These are phyloP conservation scores for Blastocystis sp. DNA, from an alignment of 352 stramenopile genomes.

Conservation along the genomic window DNA sequence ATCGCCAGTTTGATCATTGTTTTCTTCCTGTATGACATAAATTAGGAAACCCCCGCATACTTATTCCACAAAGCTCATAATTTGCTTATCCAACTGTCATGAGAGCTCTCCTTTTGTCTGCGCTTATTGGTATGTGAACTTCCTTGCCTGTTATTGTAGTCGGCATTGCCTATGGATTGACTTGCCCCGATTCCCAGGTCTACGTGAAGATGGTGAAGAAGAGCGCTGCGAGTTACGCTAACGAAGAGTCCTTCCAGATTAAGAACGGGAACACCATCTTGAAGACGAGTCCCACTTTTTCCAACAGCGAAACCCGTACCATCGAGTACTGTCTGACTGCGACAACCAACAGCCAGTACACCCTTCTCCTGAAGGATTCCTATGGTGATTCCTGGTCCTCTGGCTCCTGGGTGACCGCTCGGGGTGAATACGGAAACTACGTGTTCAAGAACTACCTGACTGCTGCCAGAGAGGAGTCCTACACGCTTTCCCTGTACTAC, in stretches of 20 bases:
- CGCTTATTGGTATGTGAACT: not conserved
- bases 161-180: not conserved
- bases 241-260: constrained; percentile 57
- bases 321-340: not conserved
- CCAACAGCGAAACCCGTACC: not conserved
- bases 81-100: not conserved
- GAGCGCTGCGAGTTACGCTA: not conserved
- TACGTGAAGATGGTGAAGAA: constrained; percentile 47
- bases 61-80: not conserved
- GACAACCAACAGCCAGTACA: constrained; percentile 38
- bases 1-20: no score
- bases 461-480: not conserved
- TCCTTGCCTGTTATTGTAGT: not conserved
- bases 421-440: constrained; percentile 5
- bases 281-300: not conserved
- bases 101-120: not conserved
- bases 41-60: not conserved
- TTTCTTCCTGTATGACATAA: no score
- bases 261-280: not conserved
- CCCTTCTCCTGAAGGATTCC: not conserved
- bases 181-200: not conserved
- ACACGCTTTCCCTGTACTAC: not conserved
- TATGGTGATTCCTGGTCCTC: constrained; percentile 40
- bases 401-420: not conserved
- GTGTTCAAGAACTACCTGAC: constrained; percentile 61